A percentile compares a stretch with the other conserved stretches of the same genome.
Evolutionary conservation across 331 rosid genomes (phyloP).

Genomic region (Telfairia occidentalis): DNA sequence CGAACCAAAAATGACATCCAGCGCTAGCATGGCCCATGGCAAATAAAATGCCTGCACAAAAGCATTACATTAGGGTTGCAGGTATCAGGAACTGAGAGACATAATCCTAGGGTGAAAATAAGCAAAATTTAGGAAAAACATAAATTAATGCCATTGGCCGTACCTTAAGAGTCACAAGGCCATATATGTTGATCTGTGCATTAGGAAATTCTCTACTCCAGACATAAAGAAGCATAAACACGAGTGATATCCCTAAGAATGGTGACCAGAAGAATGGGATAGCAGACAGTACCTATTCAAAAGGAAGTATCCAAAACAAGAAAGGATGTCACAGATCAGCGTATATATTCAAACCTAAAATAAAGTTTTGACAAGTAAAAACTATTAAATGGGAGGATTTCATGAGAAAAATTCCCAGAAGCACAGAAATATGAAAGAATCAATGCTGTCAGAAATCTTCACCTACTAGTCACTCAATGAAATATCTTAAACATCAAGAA

Average conservation of each 20-base stretch:
- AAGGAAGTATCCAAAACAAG: constrained; percentile 10
- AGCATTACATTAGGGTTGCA: constrained; percentile 7
- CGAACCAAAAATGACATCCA: constrained; percentile 90
- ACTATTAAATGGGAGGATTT: neutral
- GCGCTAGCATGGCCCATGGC: constrained; percentile 93
- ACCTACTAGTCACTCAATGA: neutral
- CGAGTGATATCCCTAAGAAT: constrained; percentile 71
- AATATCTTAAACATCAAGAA: neutral
- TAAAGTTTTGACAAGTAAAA: neutral
- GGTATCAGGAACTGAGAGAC: constrained; percentile 12
- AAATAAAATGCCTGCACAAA: constrained; percentile 87
- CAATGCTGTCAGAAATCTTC: neutral
- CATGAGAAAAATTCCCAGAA: neutral
- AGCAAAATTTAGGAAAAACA: constrained; percentile 3
- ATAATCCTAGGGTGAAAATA: neutral
- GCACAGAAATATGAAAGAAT: neutral
- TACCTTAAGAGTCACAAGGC: constrained; percentile 88
- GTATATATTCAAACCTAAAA: neutral
- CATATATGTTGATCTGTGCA: constrained; percentile 74
- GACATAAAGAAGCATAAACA: constrained; percentile 81
- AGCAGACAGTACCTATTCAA: constrained; percentile 47
- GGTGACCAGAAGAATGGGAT: constrained; percentile 53
- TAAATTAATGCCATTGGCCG: neutral
- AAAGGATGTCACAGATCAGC: neutral
- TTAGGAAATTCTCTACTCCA: constrained; percentile 99